Percentiles rank a stretch among this genome's conserved stretches.
These are phyloP conservation scores for Pythium pectinolyticum DNA, from an alignment of 352 stramenopile genomes.

Conservation along the genomic window DNA sequence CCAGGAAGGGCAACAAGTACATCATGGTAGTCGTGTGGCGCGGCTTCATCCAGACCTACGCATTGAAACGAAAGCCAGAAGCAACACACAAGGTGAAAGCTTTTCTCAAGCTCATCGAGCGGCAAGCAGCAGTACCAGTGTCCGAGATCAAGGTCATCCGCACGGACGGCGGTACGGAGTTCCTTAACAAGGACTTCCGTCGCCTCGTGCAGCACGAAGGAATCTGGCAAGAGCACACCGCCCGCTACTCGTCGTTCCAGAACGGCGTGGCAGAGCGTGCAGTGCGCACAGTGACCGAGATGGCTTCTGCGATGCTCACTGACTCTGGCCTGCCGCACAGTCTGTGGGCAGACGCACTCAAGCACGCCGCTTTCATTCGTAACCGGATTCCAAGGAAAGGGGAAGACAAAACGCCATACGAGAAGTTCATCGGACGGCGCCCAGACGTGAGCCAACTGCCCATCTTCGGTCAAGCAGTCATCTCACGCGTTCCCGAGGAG, in stretches of 20 bases:
- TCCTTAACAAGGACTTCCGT: slow-evolving; percentile 26
- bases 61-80: slow-evolving; percentile 6
- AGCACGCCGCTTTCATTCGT: slow-evolving; percentile 1
- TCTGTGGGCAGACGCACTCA: slow-evolving; percentile 9
- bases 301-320: slow-evolving; percentile 19
- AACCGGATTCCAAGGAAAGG: slow-evolving; percentile 7
- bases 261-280: slow-evolving; percentile 29
- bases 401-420: not conserved
- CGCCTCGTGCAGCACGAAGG: slow-evolving; percentile 4
- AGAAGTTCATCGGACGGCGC: not conserved
- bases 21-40: slow-evolving; percentile 8
- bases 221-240: slow-evolving; percentile 22
- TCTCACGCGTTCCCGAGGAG: not conserved
- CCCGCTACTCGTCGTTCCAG: slow-evolving; percentile 22
- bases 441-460: slow-evolving; percentile 7
- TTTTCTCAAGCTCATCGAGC: slow-evolving; percentile 13
- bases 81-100: not conserved
- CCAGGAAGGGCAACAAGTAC: not conserved
- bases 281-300: slow-evolving; percentile 27
- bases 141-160: slow-evolving; percentile 18
- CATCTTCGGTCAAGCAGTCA: slow-evolving; percentile 14
- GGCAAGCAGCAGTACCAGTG: not conserved
- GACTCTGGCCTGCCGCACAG: slow-evolving; percentile 14
- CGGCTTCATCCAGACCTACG: slow-evolving; percentile 1
- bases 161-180: slow-evolving; percentile 27